Evolutionary conservation across 2,329 filamentous ascomycete species (phyloP), one percentile per base, ranked within the genome.

Genomic region (Simplicillium sp.): DNA sequence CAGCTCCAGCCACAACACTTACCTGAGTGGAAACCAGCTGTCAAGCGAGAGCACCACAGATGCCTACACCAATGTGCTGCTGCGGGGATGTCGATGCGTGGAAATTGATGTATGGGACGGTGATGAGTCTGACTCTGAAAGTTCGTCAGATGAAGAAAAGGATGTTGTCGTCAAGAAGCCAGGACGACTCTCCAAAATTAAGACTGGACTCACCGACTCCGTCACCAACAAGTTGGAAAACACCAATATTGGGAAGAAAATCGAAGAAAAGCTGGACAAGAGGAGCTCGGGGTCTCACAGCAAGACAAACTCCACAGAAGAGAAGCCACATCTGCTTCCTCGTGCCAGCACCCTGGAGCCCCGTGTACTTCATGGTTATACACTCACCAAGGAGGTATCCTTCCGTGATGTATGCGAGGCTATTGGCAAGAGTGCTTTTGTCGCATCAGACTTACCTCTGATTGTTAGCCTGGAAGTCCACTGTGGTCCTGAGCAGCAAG

Each of bases 21-120:
- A 96, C 52, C 75, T 96, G 16, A 77, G 88, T 2, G 89, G 89
- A 17, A 85, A 90, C 56, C 89, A 96, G 66, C 78, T 95, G 12
- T 87, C 77, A 45, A 90, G 87, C 50, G 79, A 84, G 45, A 92
- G 87, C 39, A 94, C 88, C 56, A 87, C 87, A 1, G 84, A 88
- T 49, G 84, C 86, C 3, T 96, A 96, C 67, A 87, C 87, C 49
- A 82, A 82, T 38, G 87, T 89, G 9, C 68, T 96, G 42, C 75
- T 87, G 50, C 80, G 86, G 39, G 88, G 87, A 2, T 94, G 89
- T 52, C 82, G 89, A 14, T 96, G 89, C 61, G 82, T 96, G 44
- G 89, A 96, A 65, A 86, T 96, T 45, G 89, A 96, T 55, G 94
- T 92, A 52, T 96, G 89, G 89, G 87, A 96, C 57, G 89, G 89